phyloP scores from a whole-genome alignment of 1,284 basidiomycete species.

The Trametes polyzona region DNA sequence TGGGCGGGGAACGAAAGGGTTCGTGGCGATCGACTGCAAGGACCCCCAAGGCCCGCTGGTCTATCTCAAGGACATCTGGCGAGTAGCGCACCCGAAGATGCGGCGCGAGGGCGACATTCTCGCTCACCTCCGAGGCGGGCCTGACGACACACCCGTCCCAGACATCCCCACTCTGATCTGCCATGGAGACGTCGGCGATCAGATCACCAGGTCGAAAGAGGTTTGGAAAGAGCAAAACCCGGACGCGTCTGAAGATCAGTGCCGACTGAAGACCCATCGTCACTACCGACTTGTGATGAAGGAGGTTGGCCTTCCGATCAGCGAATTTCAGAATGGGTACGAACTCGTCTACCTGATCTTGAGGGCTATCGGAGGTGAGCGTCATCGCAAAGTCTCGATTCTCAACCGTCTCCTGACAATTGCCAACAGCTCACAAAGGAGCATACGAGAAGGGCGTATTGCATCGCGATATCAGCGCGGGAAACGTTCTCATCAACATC shows the following conservation, averaged over 20 bases:
- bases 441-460: too few relatives aligned
- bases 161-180: constrained; percentile 6
- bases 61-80: constrained; percentile 15
- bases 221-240: background rate
- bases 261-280: constrained; percentile 5
- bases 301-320: constrained; percentile 10
- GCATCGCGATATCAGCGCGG: too few relatives aligned
- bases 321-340: background rate
- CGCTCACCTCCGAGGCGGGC: background rate
- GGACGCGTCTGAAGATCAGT: background rate
- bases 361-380: background rate
- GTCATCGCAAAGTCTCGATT: background rate
- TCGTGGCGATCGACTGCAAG: constrained; percentile 6
- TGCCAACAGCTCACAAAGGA: too few relatives aligned
- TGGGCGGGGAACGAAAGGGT: constrained; percentile 8
- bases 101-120: constrained; percentile 9
- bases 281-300: constrained; percentile 14
- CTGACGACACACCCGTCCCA: background rate
- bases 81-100: constrained; percentile 2
- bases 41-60: constrained; percentile 1
- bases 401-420: background rate
- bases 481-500: too few relatives aligned
- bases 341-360: background rate
- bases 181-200: constrained; percentile 9
- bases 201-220: constrained; percentile 2